Conservation (phyloP, 768 basidiomycete genomes). For the Macrolepiota fuliginosa region DNA sequence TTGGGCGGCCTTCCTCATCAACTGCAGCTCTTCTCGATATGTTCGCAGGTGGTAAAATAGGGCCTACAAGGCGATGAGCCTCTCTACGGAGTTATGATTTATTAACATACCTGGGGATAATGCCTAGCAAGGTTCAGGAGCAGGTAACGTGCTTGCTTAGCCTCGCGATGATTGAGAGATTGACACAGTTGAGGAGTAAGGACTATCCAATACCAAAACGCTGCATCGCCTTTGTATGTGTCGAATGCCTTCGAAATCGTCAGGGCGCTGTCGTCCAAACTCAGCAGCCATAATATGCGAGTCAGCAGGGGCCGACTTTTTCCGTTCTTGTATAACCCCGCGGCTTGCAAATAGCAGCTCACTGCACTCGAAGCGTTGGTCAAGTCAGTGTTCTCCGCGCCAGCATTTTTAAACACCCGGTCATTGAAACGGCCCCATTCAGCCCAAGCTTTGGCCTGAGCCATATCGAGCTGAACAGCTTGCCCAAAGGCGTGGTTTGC, state of each 20-base stretch:
- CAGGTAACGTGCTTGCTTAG: slow-evolving; percentile 88
- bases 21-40: slow-evolving; percentile 41
- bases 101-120: slow-evolving; percentile 78
- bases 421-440: slow-evolving; percentile 98
- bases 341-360: slow-evolving; percentile 96
- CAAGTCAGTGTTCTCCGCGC: slow-evolving; percentile 69
- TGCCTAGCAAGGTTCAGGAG: slow-evolving; percentile 86
- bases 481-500: slow-evolving; percentile 91
- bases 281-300: slow-evolving; percentile 94
- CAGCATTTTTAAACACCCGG: slow-evolving; percentile 85
- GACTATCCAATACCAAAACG: slow-evolving; percentile 99
- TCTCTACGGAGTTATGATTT: neutral
- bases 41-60: slow-evolving; percentile 95
- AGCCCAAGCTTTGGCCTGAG: slow-evolving; percentile 95
- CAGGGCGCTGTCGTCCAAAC: slow-evolving; percentile 77
- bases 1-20: slow-evolving; percentile 37
- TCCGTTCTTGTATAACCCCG: slow-evolving; percentile 89
- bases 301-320: slow-evolving; percentile 91
- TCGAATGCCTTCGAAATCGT: slow-evolving; percentile 84
- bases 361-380: slow-evolving; percentile 86
- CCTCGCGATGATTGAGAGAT: slow-evolving; percentile 88
- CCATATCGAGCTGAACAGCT: slow-evolving; percentile 95
- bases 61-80: slow-evolving; percentile 49
- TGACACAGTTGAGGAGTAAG: slow-evolving; percentile 91
- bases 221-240: slow-evolving; percentile 93